Percentiles rank a stretch among this genome's conserved stretches.
These are phyloP conservation scores for Pseudomicrostroma phylloplanum DNA, from an alignment of 1,284 basidiomycete species.

Conservation along the genomic window DNA sequence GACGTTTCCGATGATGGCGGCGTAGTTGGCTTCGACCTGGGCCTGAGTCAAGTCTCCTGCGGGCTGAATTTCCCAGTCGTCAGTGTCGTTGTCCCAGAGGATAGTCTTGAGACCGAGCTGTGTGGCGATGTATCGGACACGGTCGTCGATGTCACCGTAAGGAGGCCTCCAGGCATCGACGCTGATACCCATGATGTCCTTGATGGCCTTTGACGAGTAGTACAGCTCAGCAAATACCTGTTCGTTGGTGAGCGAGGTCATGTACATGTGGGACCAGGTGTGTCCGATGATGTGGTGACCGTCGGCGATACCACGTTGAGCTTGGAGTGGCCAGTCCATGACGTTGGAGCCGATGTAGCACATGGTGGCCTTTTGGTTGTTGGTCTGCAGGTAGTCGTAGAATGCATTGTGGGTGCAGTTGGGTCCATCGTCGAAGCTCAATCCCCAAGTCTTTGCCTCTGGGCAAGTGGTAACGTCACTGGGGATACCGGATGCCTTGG, in stretches of 20 bases:
- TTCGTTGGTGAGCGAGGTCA: conserved; percentile 21
- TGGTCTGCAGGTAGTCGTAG: conserved; percentile 22
- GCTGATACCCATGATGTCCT: conserved; percentile 54
- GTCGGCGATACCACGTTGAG: conserved; percentile 22
- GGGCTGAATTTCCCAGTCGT: conserved; percentile 51
- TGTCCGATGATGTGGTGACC: conserved; percentile 28
- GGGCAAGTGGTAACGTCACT: conserved; percentile 51
- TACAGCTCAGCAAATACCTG: conserved; percentile 56
- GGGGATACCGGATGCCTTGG: conserved; percentile 26
- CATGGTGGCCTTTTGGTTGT: conserved; percentile 26
- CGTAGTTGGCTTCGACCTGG: conserved; percentile 53
- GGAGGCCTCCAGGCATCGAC: conserved; percentile 52
- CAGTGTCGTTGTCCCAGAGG: conserved; percentile 52
- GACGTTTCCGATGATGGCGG: conserved; percentile 17
- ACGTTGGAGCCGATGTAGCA: conserved; percentile 35
- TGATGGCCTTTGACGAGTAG: conserved; percentile 55
- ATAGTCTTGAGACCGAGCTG: conserved; percentile 54
- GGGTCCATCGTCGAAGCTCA: conserved; percentile 41
- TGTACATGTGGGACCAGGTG: conserved; percentile 28
- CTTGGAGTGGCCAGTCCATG: conserved; percentile 17
- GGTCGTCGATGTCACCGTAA: conserved; percentile 56
- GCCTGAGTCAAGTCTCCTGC: conserved; percentile 38
- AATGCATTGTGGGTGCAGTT: conserved; percentile 35
- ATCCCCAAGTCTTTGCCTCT: conserved; percentile 51
- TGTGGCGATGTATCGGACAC: conserved; percentile 55